Conservation (phyloP, 108 stramenopile species). For the Skeletonema tropicum region DNA sequence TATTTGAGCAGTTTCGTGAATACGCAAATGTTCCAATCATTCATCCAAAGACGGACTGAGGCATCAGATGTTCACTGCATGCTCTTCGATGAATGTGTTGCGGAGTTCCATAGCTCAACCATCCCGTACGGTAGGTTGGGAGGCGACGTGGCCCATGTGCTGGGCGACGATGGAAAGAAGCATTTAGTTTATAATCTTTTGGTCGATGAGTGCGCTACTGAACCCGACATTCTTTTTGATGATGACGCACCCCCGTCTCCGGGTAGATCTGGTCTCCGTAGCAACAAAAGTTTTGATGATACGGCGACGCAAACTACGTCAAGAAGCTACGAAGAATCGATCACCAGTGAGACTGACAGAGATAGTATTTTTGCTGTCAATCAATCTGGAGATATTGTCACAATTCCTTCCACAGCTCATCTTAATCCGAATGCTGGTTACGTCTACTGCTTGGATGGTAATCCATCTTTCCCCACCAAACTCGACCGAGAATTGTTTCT, state of each 20-base stretch:
- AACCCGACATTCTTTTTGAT: constrained; percentile 30
- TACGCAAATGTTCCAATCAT: constrained; percentile 88
- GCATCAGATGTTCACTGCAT: constrained; percentile 86
- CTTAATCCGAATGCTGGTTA: constrained; percentile 58
- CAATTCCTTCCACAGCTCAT: constrained; percentile 55
- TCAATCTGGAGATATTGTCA: constrained; percentile 73
- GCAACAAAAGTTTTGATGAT: constrained; percentile 57
- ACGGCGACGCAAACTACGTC: constrained; percentile 40
- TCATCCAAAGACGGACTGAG: constrained; percentile 86
- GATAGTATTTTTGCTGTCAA: constrained; percentile 60
- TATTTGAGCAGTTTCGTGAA: constrained; percentile 64
- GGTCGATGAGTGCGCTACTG: constrained; percentile 81
- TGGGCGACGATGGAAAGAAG: constrained; percentile 32
- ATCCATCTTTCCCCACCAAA: constrained; percentile 79
- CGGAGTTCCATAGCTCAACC: constrained; percentile 73
- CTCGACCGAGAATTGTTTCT: constrained; percentile 61
- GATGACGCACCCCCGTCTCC: constrained; percentile 34
- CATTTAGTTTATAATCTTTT: constrained; percentile 68
- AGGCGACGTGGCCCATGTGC: constrained; percentile 53
- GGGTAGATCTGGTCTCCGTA: constrained; percentile 15
- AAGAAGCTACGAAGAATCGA: constrained; percentile 27
- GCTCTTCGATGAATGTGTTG: constrained; percentile 85
- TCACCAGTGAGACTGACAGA: constrained; percentile 40
- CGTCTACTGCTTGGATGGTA: constrained; percentile 81
- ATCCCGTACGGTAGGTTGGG: constrained; percentile 78